Base-by-base conservation (phyloP, 2,329 filamentous ascomycete genomes). In the Niveomyces coronatus region DNA sequence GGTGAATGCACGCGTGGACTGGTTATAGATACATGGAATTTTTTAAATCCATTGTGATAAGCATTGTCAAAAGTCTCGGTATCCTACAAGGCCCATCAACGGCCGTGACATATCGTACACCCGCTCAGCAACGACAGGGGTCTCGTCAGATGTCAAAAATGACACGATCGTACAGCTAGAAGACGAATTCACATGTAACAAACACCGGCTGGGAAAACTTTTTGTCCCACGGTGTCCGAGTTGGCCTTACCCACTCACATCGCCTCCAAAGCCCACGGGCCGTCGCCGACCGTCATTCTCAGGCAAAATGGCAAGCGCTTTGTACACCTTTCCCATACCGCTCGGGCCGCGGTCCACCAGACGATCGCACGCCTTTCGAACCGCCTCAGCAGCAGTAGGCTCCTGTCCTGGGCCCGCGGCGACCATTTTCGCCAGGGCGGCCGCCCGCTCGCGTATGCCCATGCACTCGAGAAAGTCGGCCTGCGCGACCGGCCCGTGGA, bases 321-420 rank as follows among this genome's bases (percentile, higher is more conserved):
- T 95, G 58, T 98, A 98, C 16, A 94, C 66, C 63, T 81, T 88
- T 0, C 91, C 91, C 91, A 98, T 98, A 0, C 87, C 89, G 36
- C 76, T 78, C 2, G 79, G 82, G 0, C 84, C 81, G 29, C 77
- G 70, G 57, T 94, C 88, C n/a, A 95, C 76, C 36, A 98, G 64
- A 44, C 91, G 70, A 62, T 76, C 81, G 76, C 86, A 93, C 0
- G 82, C 80, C 45, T 67, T 74, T 46, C 86, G 77, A 22, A 95
- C 67, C 36, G 76, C 74, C 47, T 66, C 68, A 20, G 63, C 72
- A 45, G 67, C 69, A 20, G 63, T 72, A 45, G 67, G 69, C 43
- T 73, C 62, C 43, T 65, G 61, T 15, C 53, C 45, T 9, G 51
- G 47, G 13, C 56, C 58, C 4, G 58, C 50, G 2, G 60, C n/a